phyloP scores from a whole-genome alignment of 2,329 filamentous ascomycete genomes.

The Phyllosticta capitalensis region DNA sequence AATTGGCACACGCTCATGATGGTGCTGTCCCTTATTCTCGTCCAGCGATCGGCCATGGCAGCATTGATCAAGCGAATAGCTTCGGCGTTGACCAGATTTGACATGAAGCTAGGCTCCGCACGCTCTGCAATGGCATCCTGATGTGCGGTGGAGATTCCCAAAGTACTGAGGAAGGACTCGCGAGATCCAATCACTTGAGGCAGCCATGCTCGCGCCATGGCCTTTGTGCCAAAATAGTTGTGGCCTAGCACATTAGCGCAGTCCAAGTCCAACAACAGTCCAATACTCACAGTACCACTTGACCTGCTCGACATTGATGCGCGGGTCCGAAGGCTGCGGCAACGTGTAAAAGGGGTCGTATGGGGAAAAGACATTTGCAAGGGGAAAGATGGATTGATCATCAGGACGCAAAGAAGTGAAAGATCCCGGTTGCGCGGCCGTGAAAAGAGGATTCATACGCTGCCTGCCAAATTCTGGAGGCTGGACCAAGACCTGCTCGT shows the following conservation, averaged over 20 bases:
- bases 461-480: background rate
- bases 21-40: slow-evolving; percentile 23
- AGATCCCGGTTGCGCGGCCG: background rate
- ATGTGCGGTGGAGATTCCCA: slow-evolving; percentile 26
- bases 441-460: slow-evolving; percentile 2
- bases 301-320: slow-evolving; percentile 23
- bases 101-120: slow-evolving; percentile 22
- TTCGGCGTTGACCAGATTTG: slow-evolving; percentile 22
- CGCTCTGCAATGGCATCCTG: slow-evolving; percentile 21
- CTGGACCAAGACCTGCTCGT: background rate
- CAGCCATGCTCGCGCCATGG: slow-evolving; percentile 26
- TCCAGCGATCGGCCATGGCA: slow-evolving; percentile 17
- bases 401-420: background rate
- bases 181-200: slow-evolving; percentile 23
- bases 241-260: slow-evolving; percentile 15
- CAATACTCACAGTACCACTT: slow-evolving; percentile 24
- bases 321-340: slow-evolving; percentile 21
- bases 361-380: slow-evolving; percentile 2
- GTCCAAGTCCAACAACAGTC: background rate
- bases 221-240: slow-evolving; percentile 23
- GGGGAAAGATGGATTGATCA: background rate
- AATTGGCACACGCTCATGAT: slow-evolving; percentile 28
- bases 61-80: slow-evolving; percentile 24
- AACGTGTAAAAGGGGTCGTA: slow-evolving; percentile 27
- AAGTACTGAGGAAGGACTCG: slow-evolving; percentile 29